Base-by-base conservation (phyloP, 2,329 filamentous ascomycete species). In the Fusarium sacchari region DNA sequence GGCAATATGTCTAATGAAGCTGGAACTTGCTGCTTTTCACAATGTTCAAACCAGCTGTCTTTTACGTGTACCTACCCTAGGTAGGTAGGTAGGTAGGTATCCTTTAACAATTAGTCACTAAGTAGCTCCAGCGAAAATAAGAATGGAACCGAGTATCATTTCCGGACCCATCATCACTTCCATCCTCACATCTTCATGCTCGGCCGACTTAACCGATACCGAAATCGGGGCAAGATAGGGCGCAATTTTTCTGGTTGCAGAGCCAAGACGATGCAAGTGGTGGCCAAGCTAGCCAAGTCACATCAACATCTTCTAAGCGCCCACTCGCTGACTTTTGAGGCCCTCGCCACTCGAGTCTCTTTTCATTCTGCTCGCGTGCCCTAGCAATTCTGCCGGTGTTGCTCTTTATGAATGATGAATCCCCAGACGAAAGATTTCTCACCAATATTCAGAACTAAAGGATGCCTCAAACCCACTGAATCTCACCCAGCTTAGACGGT, bases 241-340 rank as follows among this genome's bases (percentile, higher is more conserved):
- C 40, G 60, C 57, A 40, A 32, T 53, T 60, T 71, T 58, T 60
- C 65, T 72, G 47, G 59, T 57, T 73, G 73, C 70, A 73, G 72
- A 52, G 50, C 70, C 70, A 74, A 72, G 73, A 60, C 57, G 55
- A 72, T 71, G 59, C 65, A 77, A 61, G 69, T 71, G 67, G 59
- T 44, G 46, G 67, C 20, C 58, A 32, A 32, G n/a, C n/a, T n/a
- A n/a, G n/a, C n/a, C 30, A 50, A 47, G 67, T 74, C 61, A 71
- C 55, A 64, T 64, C 55, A 43, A 42, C 32, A 32, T 22, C 58
- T 58, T 39, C 42, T 56, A 71, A 69, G 64, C 67, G 64, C 64
- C 67, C 55, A 73, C 67, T 37, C 32, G 20, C 24, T 57, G 55
- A 42, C 22, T 59, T 67, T 70, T 69, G 67, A 74, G 67, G 63